These are phyloP conservation scores for Haplosporangium sp. DNA, from an alignment of 371 early-diverging fungal species.

Conservation along the genomic window DNA sequence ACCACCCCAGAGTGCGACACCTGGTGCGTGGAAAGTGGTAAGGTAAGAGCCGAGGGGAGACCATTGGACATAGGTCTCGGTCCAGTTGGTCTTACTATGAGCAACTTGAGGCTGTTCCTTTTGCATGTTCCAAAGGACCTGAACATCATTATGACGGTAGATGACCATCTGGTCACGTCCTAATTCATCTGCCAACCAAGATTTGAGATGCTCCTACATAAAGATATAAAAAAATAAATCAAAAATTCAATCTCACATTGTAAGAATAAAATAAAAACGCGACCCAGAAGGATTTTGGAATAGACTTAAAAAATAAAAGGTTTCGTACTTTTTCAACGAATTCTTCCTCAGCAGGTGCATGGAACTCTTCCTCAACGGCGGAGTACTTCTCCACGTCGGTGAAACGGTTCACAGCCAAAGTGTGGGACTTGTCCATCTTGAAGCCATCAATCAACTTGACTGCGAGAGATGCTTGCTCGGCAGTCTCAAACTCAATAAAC, in stretches of 20 bases:
- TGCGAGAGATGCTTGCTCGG: conserved; percentile 86
- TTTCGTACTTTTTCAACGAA: conserved; percentile 67
- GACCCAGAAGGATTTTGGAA: no score
- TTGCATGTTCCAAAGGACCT: conserved; percentile 93
- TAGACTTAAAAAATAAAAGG: no score
- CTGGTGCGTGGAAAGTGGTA: conserved; percentile 93
- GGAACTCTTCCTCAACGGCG: conserved; percentile 81
- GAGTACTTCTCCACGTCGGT: conserved; percentile 91
- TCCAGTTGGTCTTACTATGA: conserved; percentile 86
- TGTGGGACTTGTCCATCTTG: conserved; percentile 87
- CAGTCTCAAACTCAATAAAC: conserved; percentile 93
- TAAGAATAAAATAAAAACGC: no score
- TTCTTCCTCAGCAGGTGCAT: conserved; percentile 73
- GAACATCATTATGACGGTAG: conserved; percentile 86
- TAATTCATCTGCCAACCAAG: conserved; percentile 89
- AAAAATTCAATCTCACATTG: neutral
- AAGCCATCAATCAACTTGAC: conserved; percentile 84
- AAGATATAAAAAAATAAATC: neutral
- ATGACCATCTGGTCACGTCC: conserved; percentile 95
- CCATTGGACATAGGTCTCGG: conserved; percentile 94
- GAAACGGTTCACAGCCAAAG: conserved; percentile 87
- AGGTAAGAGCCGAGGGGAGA: conserved; percentile 95
- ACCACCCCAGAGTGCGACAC: conserved; percentile 97
- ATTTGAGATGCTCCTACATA: conserved; percentile 84
- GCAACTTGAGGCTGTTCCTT: conserved; percentile 85